Base-by-base conservation (phyloP, 164 flowering plant species). In the Chimonanthus salicifolius region DNA sequence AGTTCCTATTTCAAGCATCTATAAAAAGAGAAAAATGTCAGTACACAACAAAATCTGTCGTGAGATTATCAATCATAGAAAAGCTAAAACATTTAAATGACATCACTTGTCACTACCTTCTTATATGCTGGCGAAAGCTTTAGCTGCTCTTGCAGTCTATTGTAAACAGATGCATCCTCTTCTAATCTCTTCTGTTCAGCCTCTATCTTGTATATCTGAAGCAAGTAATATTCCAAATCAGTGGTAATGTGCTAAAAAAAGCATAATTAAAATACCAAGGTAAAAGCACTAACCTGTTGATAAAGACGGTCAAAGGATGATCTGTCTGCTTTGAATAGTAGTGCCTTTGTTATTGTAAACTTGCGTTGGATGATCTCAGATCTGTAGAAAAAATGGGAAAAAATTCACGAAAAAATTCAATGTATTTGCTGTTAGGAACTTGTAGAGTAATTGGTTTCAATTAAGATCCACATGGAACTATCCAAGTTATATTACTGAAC, bases 91-190 rank as follows among this genome's bases (percentile, higher is more conserved):
- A 7, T 21, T 13, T 18, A 64, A 45, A 5, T 47, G 62, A 63
- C 15, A 50, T 49, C 33, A n/a, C 13, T 47, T n/a, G 49, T 44
- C 6, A 49, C 58, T 84, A 92, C 98, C 94, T 92, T 88, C 72
- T 91, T 87, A 86, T 87, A 92, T 48, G 96, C 96, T 7, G 96
- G 94, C 8, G 96, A 92, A 76, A 86, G 90, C 79, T 90, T 90
- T 64, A 92, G 90, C 78, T 92, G 94, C 74, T 89, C 85, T 78
- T 92, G 96, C 48, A 92, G 89, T 87, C 90, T 86, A 76, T 89
- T 92, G 77, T 88, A 91, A 71, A 92, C 93, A 78, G 81, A 73
- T 16, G 91, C 84, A 83, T 92, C 96, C 80, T 92, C 96, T 71
- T 89, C 96, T 73, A 92, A 76, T 85, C 94, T 84, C 80, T 88